Evolutionary conservation across 345 rosid species (phyloP), one percentile per base, ranked within the genome.

Genomic region (Cochlearia excelsa): DNA sequence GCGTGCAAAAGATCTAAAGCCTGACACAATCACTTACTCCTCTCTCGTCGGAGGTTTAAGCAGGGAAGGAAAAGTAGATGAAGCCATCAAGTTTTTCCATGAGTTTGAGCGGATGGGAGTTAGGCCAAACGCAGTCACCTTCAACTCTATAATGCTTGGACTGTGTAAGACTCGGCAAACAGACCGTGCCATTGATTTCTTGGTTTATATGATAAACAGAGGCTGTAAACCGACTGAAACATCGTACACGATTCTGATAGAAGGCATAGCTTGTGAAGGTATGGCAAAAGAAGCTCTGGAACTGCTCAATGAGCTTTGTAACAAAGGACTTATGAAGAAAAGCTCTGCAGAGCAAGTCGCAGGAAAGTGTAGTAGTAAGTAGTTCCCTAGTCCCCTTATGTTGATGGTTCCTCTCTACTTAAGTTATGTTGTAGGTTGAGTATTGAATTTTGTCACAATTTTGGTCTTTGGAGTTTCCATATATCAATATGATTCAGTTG

Each of bases 211-310:
- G 96, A 84, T 92, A 34, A 75, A 67, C 11, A 74, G 80, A 77
- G 87, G 90, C 53, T 84, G 88, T 71, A 84, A 76, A 61, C 96
- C 98, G 35, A 81, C 80, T 39, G 92, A 86, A 70, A 73, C 78
- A 53, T 83, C 98, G 7, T 92, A 88, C 67, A 80, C 84, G 3
- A 82, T 84, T 71, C 86, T 92, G 63, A 74, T 92, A 35, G 90
- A 92, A 71, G 98, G 98, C 62, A 66, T 92, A 57, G 87, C 96
- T 26, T 63, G 69, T 56, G 87, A 88, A 75, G 98, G 98, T 44
- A 74, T 91, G 56, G 83, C 88, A 26, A 78, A 77, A 53, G 98
- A 82, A 80, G 96, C 95, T 9, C 63, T 86, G 44, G 82, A 79
- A 71, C 78, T 92, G 52, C 63, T 88, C 47, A 69, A 75, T 69